Evolutionary conservation across 768 basidiomycete species (phyloP).

Genomic region (Coprinopsis strossmayeri): DNA sequence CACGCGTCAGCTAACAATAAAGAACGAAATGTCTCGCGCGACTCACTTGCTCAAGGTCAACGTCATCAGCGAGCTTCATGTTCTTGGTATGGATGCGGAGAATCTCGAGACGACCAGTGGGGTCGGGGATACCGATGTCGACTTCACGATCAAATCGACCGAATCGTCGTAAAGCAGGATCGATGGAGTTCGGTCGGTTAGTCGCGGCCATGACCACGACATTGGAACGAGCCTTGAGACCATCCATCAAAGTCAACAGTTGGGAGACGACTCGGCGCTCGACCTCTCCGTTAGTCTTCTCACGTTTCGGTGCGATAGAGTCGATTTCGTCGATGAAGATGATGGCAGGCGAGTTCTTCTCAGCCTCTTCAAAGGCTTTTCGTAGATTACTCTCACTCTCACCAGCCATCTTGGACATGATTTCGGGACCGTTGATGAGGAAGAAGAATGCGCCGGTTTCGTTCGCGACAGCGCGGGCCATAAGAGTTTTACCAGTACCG

Average conservation of each 20-base stretch:
- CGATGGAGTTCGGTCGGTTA: constrained; percentile 98
- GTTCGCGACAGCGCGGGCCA: constrained; percentile 99
- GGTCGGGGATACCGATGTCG: constrained; percentile 98
- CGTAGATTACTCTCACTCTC: constrained; percentile 96
- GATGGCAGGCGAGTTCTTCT: constrained; percentile 99
- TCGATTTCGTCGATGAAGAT: constrained; percentile 99
- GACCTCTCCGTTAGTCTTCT: constrained; percentile 99
- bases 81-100: constrained; percentile 99
- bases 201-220: constrained; percentile 99
- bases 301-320: constrained; percentile 99
- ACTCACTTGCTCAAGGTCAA: constrained; percentile 88
- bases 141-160: constrained; percentile 99
- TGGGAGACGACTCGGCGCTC: constrained; percentile 99
- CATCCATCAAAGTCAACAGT: constrained; percentile 97
- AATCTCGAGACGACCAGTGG: constrained; percentile 97
- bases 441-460: constrained; percentile 99
- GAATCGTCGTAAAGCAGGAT: constrained; percentile 97
- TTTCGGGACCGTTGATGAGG: constrained; percentile 99
- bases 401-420: constrained; percentile 99
- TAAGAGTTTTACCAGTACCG: constrained; percentile 98
- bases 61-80: constrained; percentile 97
- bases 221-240: constrained; percentile 96
- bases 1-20: not conserved
- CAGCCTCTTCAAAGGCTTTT: constrained; percentile 99
- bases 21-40: not conserved